phyloP scores from a whole-genome alignment of 2,329 filamentous ascomycete genomes.

The Ambrosiella beaveri region DNA sequence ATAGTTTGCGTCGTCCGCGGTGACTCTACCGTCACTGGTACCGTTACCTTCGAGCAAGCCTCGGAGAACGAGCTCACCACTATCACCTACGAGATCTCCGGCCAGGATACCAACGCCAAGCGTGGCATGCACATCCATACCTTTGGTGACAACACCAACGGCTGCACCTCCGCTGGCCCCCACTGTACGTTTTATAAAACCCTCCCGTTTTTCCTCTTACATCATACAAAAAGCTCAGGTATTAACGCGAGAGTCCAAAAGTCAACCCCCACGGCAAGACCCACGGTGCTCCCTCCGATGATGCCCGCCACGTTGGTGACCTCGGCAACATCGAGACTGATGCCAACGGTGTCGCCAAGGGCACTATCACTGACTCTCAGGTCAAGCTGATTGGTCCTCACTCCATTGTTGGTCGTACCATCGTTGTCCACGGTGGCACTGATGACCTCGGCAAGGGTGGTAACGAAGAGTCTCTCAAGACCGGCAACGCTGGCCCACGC shows the following conservation, averaged over 20 bases:
- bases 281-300: conserved; percentile 74
- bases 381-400: conserved; percentile 94
- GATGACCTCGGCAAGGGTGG: conserved; percentile 90
- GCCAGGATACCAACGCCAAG: conserved; percentile 87
- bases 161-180: conserved; percentile 93
- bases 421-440: conserved; percentile 87
- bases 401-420: conserved; percentile 87
- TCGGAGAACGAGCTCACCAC: conserved; percentile 67
- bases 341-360: conserved; percentile 75
- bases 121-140: conserved; percentile 98
- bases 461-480: conserved; percentile 94
- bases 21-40: conserved; percentile 89
- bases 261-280: conserved; percentile 92
- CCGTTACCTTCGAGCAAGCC: conserved; percentile 86
- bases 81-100: conserved; percentile 80
- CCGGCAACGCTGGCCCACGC: conserved; percentile 81
- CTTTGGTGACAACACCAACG: conserved; percentile 99
- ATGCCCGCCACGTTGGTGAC: conserved; percentile 86
- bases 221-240: neutral
- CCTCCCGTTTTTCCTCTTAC: neutral
- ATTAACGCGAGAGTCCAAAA: conserved; percentile 22
- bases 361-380: conserved; percentile 59
- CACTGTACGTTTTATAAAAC: conserved; percentile 55
- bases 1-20: conserved; percentile 91
- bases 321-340: conserved; percentile 96